These are phyloP conservation scores for Incumbomyces lentus DNA, from an alignment of 2,329 filamentous ascomycete genomes.

Conservation along the genomic window DNA sequence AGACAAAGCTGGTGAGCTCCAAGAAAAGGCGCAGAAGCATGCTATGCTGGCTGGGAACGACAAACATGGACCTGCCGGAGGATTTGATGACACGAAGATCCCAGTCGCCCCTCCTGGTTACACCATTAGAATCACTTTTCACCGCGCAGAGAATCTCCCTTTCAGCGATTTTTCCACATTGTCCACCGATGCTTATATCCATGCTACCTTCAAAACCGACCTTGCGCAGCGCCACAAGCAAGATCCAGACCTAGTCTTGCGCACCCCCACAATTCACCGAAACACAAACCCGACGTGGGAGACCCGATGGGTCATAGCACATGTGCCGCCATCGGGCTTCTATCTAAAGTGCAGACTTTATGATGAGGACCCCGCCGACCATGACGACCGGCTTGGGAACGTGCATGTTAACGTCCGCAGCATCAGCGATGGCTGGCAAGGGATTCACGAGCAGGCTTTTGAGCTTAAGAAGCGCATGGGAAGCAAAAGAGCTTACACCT, in stretches of 20 bases:
- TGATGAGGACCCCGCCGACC: constrained; percentile 79
- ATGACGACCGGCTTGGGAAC: constrained; percentile 80
- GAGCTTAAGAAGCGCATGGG: constrained; percentile 72
- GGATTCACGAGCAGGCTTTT: constrained; percentile 55
- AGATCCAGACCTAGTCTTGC: constrained; percentile 62
- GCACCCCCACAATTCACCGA: constrained; percentile 65
- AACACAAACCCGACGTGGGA: constrained; percentile 72
- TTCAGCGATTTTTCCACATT: constrained; percentile 67
- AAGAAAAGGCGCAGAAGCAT: constrained; percentile 26
- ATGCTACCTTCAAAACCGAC: constrained; percentile 61
- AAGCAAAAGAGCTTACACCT: constrained; percentile 74
- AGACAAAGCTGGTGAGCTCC: constrained; percentile 30
- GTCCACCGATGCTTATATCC: constrained; percentile 74
- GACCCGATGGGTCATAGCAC: constrained; percentile 76
- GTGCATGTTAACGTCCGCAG: constrained; percentile 57
- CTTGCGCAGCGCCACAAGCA: constrained; percentile 74
- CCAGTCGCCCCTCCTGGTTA: constrained; percentile 66
- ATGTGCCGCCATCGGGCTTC: constrained; percentile 72
- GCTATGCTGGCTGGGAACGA: constrained; percentile 29
- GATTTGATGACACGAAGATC: constrained; percentile 69
- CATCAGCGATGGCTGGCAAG: constrained; percentile 57
- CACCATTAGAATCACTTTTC: constrained; percentile 75
- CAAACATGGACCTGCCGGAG: constrained; percentile 52
- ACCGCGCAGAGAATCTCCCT: constrained; percentile 69
- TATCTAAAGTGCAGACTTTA: constrained; percentile 75